Evolutionary conservation across 2,329 filamentous ascomycete genomes (phyloP), one percentile per base, ranked within the genome.

Genomic region (Xylaria sp.): DNA sequence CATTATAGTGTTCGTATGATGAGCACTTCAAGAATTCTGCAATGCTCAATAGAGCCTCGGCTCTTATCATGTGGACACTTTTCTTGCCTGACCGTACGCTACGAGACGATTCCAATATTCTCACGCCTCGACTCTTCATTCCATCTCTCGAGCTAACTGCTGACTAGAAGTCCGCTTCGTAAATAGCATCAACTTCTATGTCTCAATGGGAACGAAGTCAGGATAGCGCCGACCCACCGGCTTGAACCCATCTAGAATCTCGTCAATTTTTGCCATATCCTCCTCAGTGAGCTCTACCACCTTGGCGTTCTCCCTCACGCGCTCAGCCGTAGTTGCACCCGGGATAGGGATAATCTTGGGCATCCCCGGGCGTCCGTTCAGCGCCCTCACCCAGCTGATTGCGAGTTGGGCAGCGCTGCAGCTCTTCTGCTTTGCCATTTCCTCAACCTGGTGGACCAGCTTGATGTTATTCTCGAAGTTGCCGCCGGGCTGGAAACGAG

Each of bases 261-360:
- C 68, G 49, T 85, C 81, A 51, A 88, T 82, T 65, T 80, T 78
- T 5, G 69, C 71, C 72, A 85, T 70, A 64, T 88, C 86, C 4
- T 78, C 78, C 2, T 80, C 76, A 1, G 76, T 80, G 46, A 88
- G 71, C 1, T 81, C 75, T 4, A 87, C 76, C 35, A 77, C 65
- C 61, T 78, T 81, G 31, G 79, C 75, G 67, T 91, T 91, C 78
- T 90, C 88, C n/a, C 77, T 68, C 10, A 90, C 80, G 21, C 87
- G 79, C 37, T 77, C 80, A 9, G 76, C 77, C 4, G 80, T 85
- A 0, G 84, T 85, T 8, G 88, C 84, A 2, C 88, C 88, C 0
- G 88, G 89, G 62, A 91, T 90, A 5, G 88, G 87, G 52, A 91
- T 83, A 63, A 90, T 83, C 15, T 70, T 73, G 21, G 83, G 84